phyloP scores from a whole-genome alignment of 352 stramenopile genomes.

The Elongisporangium anandrum region DNA sequence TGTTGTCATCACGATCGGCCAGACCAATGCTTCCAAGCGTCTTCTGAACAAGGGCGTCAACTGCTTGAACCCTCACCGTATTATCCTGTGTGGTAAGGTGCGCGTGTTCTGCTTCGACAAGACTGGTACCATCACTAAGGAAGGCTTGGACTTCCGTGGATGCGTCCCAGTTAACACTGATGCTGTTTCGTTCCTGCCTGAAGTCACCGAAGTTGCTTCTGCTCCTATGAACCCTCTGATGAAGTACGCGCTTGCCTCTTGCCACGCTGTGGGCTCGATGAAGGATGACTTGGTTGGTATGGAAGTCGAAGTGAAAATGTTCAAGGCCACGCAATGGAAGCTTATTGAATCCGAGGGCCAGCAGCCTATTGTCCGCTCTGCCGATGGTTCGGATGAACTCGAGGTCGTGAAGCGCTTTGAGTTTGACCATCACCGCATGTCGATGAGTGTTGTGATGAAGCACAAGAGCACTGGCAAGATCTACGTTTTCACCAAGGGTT shows the following conservation, averaged over 20 bases:
- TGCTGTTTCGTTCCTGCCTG: slow-evolving; percentile 26
- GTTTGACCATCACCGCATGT: slow-evolving; percentile 91
- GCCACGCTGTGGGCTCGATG: slow-evolving; percentile 74
- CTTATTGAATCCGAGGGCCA: slow-evolving; percentile 49
- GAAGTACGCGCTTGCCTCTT: slow-evolving; percentile 73
- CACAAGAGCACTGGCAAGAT: slow-evolving; percentile 43
- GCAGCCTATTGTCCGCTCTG: slow-evolving; percentile 36
- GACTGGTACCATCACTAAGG: slow-evolving; percentile 89
- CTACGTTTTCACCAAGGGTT: slow-evolving; percentile 88
- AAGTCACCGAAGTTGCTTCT: slow-evolving; percentile 59
- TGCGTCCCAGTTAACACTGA: slow-evolving; percentile 51
- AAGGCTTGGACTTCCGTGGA: slow-evolving; percentile 83
- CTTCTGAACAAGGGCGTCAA: slow-evolving; percentile 71
- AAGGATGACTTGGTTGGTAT: slow-evolving; percentile 80
- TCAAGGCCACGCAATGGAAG: slow-evolving; percentile 68
- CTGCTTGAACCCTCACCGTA: slow-evolving; percentile 79
- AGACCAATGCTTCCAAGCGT: slow-evolving; percentile 82
- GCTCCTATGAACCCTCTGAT: slow-evolving; percentile 29
- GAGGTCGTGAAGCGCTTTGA: slow-evolving; percentile 89
- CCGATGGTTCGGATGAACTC: slow-evolving; percentile 35
- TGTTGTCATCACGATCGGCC: slow-evolving; percentile 85
- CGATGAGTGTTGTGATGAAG: slow-evolving; percentile 87
- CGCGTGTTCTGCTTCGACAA: slow-evolving; percentile 91
- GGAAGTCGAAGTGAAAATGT: slow-evolving; percentile 87
- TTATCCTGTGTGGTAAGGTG: slow-evolving; percentile 89